Percentiles rank a stretch among this genome's conserved stretches.
These are phyloP conservation scores for Xerocomellus intermedius DNA, from an alignment of 768 basidiomycete species.

Conservation along the genomic window DNA sequence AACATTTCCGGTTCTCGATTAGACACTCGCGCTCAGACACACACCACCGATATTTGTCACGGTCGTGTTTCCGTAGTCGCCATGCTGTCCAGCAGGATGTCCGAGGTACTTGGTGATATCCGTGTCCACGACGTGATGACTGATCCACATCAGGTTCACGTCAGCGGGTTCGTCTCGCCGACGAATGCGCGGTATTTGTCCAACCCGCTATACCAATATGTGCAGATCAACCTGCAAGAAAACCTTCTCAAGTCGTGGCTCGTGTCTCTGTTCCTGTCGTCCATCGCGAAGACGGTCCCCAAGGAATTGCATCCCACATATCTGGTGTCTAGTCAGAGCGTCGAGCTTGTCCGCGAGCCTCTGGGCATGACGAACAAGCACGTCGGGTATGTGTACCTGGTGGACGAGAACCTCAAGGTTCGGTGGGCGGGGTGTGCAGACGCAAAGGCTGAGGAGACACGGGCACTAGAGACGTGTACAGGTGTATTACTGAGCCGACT, in stretches of 20 bases:
- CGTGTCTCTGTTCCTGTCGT: conserved; percentile 78
- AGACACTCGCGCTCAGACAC: conserved; percentile 49
- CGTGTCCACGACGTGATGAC: not conserved
- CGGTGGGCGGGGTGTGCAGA: conserved; percentile 93
- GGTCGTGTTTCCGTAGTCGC: conserved; percentile 78
- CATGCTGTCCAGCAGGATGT: conserved; percentile 83
- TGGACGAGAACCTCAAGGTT: conserved; percentile 81
- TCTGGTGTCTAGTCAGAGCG: conserved; percentile 76
- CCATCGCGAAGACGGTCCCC: conserved; percentile 68
- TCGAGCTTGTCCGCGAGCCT: conserved; percentile 83
- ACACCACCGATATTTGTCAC: conserved; percentile 75
- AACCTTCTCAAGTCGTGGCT: conserved; percentile 91
- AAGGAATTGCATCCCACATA: conserved; percentile 65
- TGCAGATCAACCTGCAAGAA: conserved; percentile 92
- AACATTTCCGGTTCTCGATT: conserved; percentile 76
- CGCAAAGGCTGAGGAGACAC: conserved; percentile 70
- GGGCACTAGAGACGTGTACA: conserved; percentile 65
- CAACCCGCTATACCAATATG: conserved; percentile 64
- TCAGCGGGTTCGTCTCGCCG: conserved; percentile 62
- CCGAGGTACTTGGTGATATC: conserved; percentile 56
- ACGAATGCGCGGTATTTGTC: conserved; percentile 51
- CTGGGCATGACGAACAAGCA: conserved; percentile 87
- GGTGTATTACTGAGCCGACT: conserved; percentile 66
- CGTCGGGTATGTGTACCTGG: conserved; percentile 88
- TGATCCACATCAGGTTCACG: conserved; percentile 59